Base-by-base conservation (phyloP, 2,329 filamentous ascomycete species). In the Didymella keratinophila region DNA sequence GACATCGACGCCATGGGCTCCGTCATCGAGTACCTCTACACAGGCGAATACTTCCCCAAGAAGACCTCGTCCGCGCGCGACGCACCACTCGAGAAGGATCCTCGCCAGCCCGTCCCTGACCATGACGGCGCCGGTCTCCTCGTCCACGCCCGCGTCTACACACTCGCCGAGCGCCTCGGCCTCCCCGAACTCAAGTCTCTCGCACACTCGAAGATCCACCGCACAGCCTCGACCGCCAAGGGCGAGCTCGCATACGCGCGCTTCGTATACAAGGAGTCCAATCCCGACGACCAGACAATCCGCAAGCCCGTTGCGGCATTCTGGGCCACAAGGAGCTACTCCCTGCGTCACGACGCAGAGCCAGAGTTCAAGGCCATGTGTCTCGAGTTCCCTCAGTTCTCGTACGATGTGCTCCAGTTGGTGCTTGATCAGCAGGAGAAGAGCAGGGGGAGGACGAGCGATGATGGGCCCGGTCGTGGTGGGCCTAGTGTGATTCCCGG, bases 201-300 rank as follows among this genome's bases (percentile, higher is more conserved):
- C 27, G 89, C 93, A 2, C 91, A 91, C 74, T 88, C 86, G 74
- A 97, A 97, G 82, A 97, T 97, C 70, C 92, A 97, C 81, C 91
- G 91, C 75, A 90, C 96, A 70, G 89, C 93, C 72, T 92, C 89
- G 43, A 96, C 91, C 0, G 92, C 92, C 34, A 89, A 89, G 79
- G 93, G 92, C 76, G 93, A 97, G 82, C 93, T 97, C 72, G 87
- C 89, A 25, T 97, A 97, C 77, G 93, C 93, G 9, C 87, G 92
- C 75, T 97, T 93, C 79, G 90, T 96, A 30, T 97, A 97, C 81
- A 87, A 86, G 60, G 87, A 92, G 78, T 95, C 91, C 11, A 77
- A 79, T 53, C 78, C 83, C 47, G 86, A 90, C 60, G 92, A 96
- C 77, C 80, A 78, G 12, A 86, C 86, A 2, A 92, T 96, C 69